Evolutionary conservation across 352 stramenopile species (phyloP), one percentile per base, ranked within the genome.

Genomic region (Globisporangium radiosum): DNA sequence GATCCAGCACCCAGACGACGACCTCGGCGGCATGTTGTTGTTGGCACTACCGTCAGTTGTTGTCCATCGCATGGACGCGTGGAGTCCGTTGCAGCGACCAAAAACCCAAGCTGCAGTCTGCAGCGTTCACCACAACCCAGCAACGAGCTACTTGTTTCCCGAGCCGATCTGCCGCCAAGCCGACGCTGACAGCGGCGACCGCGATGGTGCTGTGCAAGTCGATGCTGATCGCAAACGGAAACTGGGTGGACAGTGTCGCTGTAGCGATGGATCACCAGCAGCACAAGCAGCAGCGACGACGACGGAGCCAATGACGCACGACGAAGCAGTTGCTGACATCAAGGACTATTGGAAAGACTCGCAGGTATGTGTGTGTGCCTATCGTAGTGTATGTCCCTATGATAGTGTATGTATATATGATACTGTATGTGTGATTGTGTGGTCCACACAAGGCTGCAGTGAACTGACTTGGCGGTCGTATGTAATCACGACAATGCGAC

Each of bases 1-100:
- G 52, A 85, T 98, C 49, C 75, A 97, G 58, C 83, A 97, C 68
- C 92, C 93, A 11, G 88, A 98, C 68, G 92, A 98, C 62, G 88
- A 97, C 62, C 75, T 97, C 36, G 85, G 87, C 17, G 88, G 78
- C 33, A 94, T 92, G 85, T 70, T 97, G 56, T 64, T 97, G 61
- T 72, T 97, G 17, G 86, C 87, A 43, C 65, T 97, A 45, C 92
- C 92, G 19, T 96, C 95, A 37, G 82, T 97, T 4, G 84, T 98
- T 5, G 92, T 98, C 17, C 95, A 98, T 65, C 83, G 90, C 11
- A 85, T 98, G 62, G 95, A 98, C 56, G 58, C 73, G 13, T 94
- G 81, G 72, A 97, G 89, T 53, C 93, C 95, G 47, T 69, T 98
- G 47, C 66, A 95, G 51, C 91, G 88, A 13, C 85, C 89, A 0